Conservation (phyloP, 2,329 filamentous ascomycete species). For the Scortechinia acanthostroma region DNA sequence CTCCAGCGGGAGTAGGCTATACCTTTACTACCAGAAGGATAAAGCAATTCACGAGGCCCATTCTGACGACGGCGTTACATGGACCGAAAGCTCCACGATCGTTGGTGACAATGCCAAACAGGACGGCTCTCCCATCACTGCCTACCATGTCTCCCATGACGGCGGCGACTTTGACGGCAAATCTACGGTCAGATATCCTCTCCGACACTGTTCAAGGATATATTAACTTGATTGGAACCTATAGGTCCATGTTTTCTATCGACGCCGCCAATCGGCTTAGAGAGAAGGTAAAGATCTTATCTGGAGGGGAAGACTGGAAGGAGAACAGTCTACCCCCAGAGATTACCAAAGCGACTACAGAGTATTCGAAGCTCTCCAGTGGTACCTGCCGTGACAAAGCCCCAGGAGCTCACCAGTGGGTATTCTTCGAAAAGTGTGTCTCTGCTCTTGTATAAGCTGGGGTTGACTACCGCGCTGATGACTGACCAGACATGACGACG, state of each 20-base stretch:
- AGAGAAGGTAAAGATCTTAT: neutral
- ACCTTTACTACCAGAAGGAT: neutral
- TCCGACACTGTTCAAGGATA: neutral
- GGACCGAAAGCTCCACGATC: neutral
- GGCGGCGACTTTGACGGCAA: neutral
- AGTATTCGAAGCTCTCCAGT: neutral
- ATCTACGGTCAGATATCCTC: neutral
- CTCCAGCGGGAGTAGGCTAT: neutral
- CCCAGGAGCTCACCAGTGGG: neutral
- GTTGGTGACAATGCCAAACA: neutral
- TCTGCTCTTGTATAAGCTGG: too few species aligned
- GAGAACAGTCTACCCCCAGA: neutral
- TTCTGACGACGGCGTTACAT: neutral
- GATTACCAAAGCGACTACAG: neutral
- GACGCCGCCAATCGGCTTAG: neutral
- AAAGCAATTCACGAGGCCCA: neutral
- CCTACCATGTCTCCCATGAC: neutral
- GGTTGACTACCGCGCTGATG: too few species aligned
- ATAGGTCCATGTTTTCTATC: neutral
- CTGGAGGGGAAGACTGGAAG: neutral
- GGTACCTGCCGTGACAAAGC: neutral
- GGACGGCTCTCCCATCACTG: neutral
- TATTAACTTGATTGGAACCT: neutral
- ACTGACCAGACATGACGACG: neutral
- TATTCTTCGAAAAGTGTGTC: too few species aligned